Base-by-base conservation (phyloP, 305 asterid genomes). In the Fraxinus baroniana region DNA sequence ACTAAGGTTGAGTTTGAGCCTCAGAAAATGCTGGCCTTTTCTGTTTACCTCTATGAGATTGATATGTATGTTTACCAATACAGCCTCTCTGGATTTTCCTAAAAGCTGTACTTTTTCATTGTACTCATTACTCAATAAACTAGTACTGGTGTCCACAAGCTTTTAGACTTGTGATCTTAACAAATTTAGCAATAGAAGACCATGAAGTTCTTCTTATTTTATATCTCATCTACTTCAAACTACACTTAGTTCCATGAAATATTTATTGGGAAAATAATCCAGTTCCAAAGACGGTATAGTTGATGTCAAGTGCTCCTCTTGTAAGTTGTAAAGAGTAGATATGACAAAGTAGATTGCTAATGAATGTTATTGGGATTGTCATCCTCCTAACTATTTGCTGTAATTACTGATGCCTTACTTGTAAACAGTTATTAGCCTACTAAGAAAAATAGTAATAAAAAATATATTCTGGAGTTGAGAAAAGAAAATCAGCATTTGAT, bases 301-400 rank as follows among this genome's bases (percentile, higher is more conserved):
- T 70, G 39, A 70, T 24, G 74, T 28, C 10, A 28, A 20, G 75
- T 13, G 39, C 33, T 5, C 22, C 9, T 70, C 37, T 26, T 70
- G 75, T 28, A 70, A 70, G 35, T 66, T 26, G n/a, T 70, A 70
- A 70, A 70, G 15, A 70, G 75, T 70, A 70, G 75, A 70, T 70
- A 70, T 12, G 37, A 30, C 41, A 70, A 13, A 12, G 39, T 28
- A 10, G 5, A 22, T 66, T 26, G 18, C 18, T 64, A 64, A 8
- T 22, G 33, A 26, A 64, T 66, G 73, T 24, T 28, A 26, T 26
- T 10, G 73, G 73, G 35, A 9, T 28, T 22, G 17, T 26, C 73
- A 66, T 12, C 73, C 36, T 26, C 73, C 35, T 66, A 66, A 66
- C n/a, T 66, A 24, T 66, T 64, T 64, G n/a, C 17, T 22, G 73